These are phyloP conservation scores for Cryptosporidium xiaoi DNA, from an alignment of 169 alveolate species.

Conservation along the genomic window DNA sequence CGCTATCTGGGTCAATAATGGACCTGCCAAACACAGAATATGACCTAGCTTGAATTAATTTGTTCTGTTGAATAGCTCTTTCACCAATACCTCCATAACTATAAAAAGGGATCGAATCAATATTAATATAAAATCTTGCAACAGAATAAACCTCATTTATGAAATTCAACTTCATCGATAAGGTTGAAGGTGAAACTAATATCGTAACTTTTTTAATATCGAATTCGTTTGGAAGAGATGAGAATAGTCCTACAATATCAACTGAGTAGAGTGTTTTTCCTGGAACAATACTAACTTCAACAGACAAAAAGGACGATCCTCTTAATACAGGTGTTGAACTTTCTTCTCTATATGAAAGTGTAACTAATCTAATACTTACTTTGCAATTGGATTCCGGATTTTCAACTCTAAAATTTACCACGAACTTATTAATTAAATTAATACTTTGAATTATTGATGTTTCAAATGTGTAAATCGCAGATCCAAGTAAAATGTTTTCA, in stretches of 20 bases:
- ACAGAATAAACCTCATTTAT: slow-evolving; percentile 1
- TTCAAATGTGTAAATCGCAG: slow-evolving; percentile 37
- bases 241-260: slow-evolving; percentile 45
- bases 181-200: slow-evolving; percentile 14
- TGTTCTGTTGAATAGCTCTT: slow-evolving; percentile 60
- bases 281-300: slow-evolving; percentile 34
- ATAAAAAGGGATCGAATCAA: slow-evolving; percentile 35
- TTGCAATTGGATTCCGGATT: slow-evolving; percentile 2
- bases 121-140: slow-evolving; percentile 15
- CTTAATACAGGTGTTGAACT: slow-evolving; percentile 13
- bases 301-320: slow-evolving; percentile 50
- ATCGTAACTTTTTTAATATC: slow-evolving; percentile 8
- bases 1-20: slow-evolving; percentile 29
- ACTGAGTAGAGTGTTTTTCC: slow-evolving; percentile 27
- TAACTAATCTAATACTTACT: slow-evolving; percentile 43
- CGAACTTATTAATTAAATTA: slow-evolving; percentile 28
- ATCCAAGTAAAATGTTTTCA: slow-evolving; percentile 21
- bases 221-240: slow-evolving; percentile 37
- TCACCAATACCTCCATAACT: slow-evolving; percentile 36
- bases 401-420: not conserved
- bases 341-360: slow-evolving; percentile 3
- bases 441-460: slow-evolving; percentile 56
- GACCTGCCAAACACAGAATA: slow-evolving; percentile 61
- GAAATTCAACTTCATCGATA: slow-evolving; percentile 1
- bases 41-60: slow-evolving; percentile 44